Conservation (phyloP, 305 asterid genomes). For the Plantago coronopus region DNA sequence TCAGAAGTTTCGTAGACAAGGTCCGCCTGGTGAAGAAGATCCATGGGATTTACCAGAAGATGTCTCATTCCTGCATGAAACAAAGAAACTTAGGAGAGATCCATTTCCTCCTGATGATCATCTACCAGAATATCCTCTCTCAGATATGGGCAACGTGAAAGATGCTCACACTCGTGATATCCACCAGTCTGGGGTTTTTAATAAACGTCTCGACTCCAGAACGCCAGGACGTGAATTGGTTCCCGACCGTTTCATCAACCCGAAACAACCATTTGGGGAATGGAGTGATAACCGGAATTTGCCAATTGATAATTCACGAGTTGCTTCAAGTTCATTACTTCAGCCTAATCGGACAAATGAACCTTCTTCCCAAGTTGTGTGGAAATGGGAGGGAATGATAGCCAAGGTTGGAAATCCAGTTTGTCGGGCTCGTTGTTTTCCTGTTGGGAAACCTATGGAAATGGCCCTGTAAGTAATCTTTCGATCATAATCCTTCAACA, state of each 20-base stretch:
- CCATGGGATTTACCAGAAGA: constrained; percentile 96
- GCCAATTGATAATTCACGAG: constrained; percentile 45
- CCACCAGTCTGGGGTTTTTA: constrained; percentile 37
- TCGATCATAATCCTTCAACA: constrained; percentile 10
- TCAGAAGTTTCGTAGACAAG: constrained; percentile 40
- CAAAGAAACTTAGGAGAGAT: constrained; percentile 56
- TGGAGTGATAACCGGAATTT: constrained; percentile 46
- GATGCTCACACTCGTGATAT: constrained; percentile 36
- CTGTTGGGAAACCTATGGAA: constrained; percentile 84
- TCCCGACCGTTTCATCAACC: constrained; percentile 35
- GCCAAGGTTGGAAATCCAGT: constrained; percentile 83
- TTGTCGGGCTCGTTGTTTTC: constrained; percentile 94
- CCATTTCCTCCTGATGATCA: constrained; percentile 53
- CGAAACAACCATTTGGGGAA: constrained; percentile 39
- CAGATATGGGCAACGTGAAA: constrained; percentile 53
- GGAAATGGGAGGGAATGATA: constrained; percentile 97
- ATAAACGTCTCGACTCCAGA: constrained; percentile 49
- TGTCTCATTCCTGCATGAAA: constrained; percentile 47
- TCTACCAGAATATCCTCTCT: constrained; percentile 76
- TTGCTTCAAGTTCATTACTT: constrained; percentile 37
- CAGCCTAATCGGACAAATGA: constrained; percentile 36
- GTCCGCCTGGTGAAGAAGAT: constrained; percentile 59
- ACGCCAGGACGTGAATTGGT: constrained; percentile 43
- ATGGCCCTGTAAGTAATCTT: constrained; percentile 65
- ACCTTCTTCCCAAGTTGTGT: constrained; percentile 56